Evolutionary conservation across 306 rosid species (phyloP).

Genomic region (Acacia confusa): DNA sequence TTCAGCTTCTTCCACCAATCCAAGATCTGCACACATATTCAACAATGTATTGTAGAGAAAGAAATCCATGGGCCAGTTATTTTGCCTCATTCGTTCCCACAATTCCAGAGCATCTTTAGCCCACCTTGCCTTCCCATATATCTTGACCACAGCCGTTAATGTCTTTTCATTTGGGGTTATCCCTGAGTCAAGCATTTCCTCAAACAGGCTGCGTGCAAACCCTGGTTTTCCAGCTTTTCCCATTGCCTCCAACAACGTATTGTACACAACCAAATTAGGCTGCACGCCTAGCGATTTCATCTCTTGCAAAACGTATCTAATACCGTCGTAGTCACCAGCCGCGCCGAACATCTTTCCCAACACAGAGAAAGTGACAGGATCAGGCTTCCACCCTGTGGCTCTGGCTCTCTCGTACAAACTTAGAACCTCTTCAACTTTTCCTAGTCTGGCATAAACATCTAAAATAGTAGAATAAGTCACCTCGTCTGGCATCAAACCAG

Average conservation of each 20-base stretch:
- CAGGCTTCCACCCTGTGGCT: constrained; percentile 96
- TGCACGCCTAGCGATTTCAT: constrained; percentile 75
- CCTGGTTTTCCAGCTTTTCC: constrained; percentile 98
- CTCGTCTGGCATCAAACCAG: constrained; percentile 95
- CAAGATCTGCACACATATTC: constrained; percentile 96
- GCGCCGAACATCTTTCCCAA: constrained; percentile 96
- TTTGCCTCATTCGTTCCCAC: constrained; percentile 77
- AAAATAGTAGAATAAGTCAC: constrained; percentile 87
- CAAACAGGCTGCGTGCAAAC: constrained; percentile 77
- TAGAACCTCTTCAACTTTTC: constrained; percentile 82
- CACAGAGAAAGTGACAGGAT: constrained; percentile 69
- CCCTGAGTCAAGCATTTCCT: constrained; percentile 79
- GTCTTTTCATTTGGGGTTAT: constrained; percentile 81
- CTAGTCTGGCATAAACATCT: constrained; percentile 86
- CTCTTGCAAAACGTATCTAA: constrained; percentile 81
- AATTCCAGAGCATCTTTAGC: constrained; percentile 74
- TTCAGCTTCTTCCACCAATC: constrained; percentile 89
- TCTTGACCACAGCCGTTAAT: constrained; percentile 75
- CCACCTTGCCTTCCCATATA: constrained; percentile 96
- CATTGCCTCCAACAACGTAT: constrained; percentile 91
- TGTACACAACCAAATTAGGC: constrained; percentile 86
- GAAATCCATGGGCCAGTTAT: constrained; percentile 86
- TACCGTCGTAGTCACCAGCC: constrained; percentile 92
- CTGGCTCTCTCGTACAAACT: constrained; percentile 87
- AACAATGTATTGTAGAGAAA: constrained; percentile 79